Percentiles rank a stretch among this genome's conserved stretches.
These are phyloP conservation scores for Hortiboletus rubellus DNA, from an alignment of 1,284 basidiomycete species.

Conservation along the genomic window DNA sequence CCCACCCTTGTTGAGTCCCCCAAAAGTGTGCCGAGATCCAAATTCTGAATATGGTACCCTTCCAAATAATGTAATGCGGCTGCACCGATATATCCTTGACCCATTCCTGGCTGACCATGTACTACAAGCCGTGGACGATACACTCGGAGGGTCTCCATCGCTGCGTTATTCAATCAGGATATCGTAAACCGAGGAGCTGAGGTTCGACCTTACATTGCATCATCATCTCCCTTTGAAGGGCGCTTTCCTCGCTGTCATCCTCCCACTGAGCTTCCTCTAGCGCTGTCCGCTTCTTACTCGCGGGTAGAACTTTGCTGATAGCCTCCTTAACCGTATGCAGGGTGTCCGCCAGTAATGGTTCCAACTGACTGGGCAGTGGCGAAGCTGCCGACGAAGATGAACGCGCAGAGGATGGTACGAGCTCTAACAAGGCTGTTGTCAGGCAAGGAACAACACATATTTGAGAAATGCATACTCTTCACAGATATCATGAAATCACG, in stretches of 20 bases:
- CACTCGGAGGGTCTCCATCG: conserved; percentile 88
- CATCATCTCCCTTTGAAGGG: conserved; percentile 80
- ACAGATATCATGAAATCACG: conserved; percentile 98
- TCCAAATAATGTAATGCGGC: conserved; percentile 93
- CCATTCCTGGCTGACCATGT: conserved; percentile 84
- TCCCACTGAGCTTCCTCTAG: conserved; percentile 95
- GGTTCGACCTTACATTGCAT: conserved; percentile 67
- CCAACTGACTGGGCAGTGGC: conserved; percentile 86
- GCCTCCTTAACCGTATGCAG: conserved; percentile 73
- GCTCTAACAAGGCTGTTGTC: conserved; percentile 49
- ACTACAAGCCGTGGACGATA: conserved; percentile 90
- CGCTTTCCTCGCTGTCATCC: conserved; percentile 67
- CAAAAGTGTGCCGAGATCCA: conserved; percentile 89
- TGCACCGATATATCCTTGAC: conserved; percentile 87
- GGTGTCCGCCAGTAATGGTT: conserved; percentile 70
- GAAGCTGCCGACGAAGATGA: conserved; percentile 85
- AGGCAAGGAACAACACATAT: conserved; percentile 1
- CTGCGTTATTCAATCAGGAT: conserved; percentile 42
- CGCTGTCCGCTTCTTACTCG: conserved; percentile 73
- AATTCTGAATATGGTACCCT: conserved; percentile 92
- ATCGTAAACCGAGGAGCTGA: not conserved
- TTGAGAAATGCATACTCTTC: conserved; percentile 67
- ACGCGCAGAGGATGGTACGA: conserved; percentile 93
- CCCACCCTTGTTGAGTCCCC: conserved; percentile 86
- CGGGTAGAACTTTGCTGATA: conserved; percentile 70